Percentiles rank a stretch among this genome's conserved stretches.
phyloP scores from a whole-genome alignment of 176 grass and related monocot species.

The Musa schizocarpa region DNA sequence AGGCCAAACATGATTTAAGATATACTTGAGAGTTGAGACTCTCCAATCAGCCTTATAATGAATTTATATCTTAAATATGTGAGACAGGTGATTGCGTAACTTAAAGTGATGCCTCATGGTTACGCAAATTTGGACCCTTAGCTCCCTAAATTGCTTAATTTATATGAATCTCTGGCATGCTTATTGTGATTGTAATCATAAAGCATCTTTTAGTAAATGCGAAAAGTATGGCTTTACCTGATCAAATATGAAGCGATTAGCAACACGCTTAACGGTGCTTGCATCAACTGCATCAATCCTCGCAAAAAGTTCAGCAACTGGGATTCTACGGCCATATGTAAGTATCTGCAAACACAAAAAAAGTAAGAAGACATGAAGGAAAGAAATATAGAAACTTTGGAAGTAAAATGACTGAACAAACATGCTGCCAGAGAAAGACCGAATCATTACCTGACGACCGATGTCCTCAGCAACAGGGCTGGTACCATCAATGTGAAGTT shows the following conservation, averaged over 20 bases:
- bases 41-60: too few relatives aligned
- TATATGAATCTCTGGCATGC: too few relatives aligned
- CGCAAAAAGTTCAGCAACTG: constrained; percentile 78
- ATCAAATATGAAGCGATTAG: constrained; percentile 99
- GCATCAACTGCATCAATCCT: constrained; percentile 99
- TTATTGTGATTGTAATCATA: background rate
- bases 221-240: constrained; percentile 39
- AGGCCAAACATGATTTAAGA: too few relatives aligned
- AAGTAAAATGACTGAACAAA: background rate
- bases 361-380: constrained; percentile 7
- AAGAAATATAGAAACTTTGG: constrained; percentile 24
- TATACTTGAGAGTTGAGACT: too few relatives aligned
- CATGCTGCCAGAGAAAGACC: background rate
- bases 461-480: constrained; percentile 94
- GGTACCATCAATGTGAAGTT: constrained; percentile 89
- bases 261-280: constrained; percentile 80
- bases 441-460: constrained; percentile 67
- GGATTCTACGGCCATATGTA: constrained; percentile 87
- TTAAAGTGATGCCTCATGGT: too few relatives aligned
- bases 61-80: too few relatives aligned
- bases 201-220: background rate
- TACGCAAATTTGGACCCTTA: too few relatives aligned
- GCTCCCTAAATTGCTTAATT: too few relatives aligned
- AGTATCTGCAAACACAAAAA: constrained; percentile 42
- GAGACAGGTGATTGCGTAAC: too few relatives aligned